phyloP scores from a whole-genome alignment of 2,329 filamentous ascomycete species.

The Pyrenochaeta sp. region DNA sequence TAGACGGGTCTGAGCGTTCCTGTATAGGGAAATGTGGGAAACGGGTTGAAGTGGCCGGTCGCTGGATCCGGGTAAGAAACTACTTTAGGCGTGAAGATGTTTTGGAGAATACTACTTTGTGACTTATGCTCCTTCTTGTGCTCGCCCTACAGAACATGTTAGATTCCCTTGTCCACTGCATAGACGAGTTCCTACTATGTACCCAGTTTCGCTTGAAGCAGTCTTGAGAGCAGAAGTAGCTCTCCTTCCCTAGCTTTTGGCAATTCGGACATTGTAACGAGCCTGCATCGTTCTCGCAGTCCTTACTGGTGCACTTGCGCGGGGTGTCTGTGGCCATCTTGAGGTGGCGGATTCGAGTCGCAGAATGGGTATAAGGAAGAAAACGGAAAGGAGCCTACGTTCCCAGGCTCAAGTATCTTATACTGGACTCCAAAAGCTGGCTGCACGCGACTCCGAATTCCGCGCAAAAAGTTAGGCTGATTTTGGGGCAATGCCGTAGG shows the following conservation, averaged over 20 bases:
- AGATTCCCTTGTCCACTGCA: conserved; percentile 22
- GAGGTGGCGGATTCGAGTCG: conserved; percentile 3
- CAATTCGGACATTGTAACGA: conserved; percentile 93
- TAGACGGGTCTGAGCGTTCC: conserved; percentile 87
- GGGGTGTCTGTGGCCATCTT: conserved; percentile 53
- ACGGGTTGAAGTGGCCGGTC: conserved; percentile 90
- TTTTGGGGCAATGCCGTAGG: conserved; percentile 17
- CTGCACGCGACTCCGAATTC: conserved; percentile 15
- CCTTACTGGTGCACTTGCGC: conserved; percentile 78
- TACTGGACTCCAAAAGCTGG: conserved; percentile 2
- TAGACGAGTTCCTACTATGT: conserved; percentile 42
- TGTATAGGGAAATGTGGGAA: conserved; percentile 84
- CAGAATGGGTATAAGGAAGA: neutral
- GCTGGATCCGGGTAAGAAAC: conserved; percentile 92
- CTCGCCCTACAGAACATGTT: conserved; percentile 64
- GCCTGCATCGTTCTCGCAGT: conserved; percentile 87
- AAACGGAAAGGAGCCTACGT: neutral
- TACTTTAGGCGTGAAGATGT: conserved; percentile 77
- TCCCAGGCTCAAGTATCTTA: conserved; percentile 1
- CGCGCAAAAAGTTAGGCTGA: conserved; percentile 23
- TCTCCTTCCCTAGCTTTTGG: conserved; percentile 86
- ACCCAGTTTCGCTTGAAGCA: conserved; percentile 99
- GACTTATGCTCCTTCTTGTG: conserved; percentile 88
- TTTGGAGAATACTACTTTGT: conserved; percentile 76
- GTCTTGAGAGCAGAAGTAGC: conserved; percentile 97